Base-by-base conservation (phyloP, 2,329 filamentous ascomycete genomes). In the Colletotrichum musae region DNA sequence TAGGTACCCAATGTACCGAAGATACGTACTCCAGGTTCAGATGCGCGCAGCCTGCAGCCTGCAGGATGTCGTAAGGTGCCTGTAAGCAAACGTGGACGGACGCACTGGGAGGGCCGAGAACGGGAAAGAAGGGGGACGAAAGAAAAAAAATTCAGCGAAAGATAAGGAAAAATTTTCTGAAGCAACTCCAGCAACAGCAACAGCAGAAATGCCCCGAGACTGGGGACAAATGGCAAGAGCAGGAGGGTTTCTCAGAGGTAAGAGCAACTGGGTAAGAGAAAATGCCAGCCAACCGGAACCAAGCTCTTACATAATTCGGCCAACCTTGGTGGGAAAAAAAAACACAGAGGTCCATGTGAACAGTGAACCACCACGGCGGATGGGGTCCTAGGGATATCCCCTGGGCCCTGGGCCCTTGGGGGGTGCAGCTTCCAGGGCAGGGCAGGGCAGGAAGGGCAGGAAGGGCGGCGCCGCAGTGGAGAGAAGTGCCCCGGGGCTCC, bases 121-220 rank as follows among this genome's bases (percentile, higher is more conserved):
- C 12, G 9, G 18, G 36, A 12, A 48, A 45, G 52, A 53, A 36
- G 32, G 32, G 32, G 32, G 32, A 36, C 7, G 32, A 36, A 36
- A 36, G 32, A 56, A 62, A 58, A 56, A 62, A 58, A 58, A 48
- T 13, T 53, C 36, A 43, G 47, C 63, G 45, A 71, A 58, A 72
- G 70, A 72, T 71, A 69, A 72, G 68, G 64, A 69, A 72, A 72
- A 71, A 0, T 72, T 72, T 72, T 69, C 64, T 63, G 41, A 62
- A 53, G 50, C 47, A 47, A 47, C 45, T 16, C 12, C 16, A 18
- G 45, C 45, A 47, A 47, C 18, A 24, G 47, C 41, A 43, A 7
- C 50, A 66, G 62, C 50, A 57, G 51, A 58, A 67, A 51, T 58
- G 63, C 63, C 56, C 41, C 57, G 64, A 68, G 52, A 68, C 45